Evolutionary conservation across 257 asterid genomes (phyloP), one percentile per base, ranked within the genome.

Genomic region (Catharanthus roseus): DNA sequence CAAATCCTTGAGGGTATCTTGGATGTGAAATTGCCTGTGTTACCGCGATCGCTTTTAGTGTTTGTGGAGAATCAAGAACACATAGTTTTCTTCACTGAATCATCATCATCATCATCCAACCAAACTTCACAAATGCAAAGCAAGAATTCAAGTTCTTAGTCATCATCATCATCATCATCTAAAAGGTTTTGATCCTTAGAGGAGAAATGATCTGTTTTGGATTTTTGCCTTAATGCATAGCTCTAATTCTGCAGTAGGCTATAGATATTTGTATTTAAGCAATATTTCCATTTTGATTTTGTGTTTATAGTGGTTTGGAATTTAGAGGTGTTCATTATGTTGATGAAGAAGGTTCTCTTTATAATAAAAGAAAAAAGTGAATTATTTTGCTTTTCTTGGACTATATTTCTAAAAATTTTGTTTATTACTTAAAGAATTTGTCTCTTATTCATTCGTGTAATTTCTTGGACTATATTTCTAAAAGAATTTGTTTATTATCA

Each of bases 71-170:
- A 57, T 34, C 78, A 82, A 19, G 85, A 86, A 24, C 76, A 81
- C 49, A 80, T 85, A 18, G 71, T 88, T 41, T 90, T 87, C 89
- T 88, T 88, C 78, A 83, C 89, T 5, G 87, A 89, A 61, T 86
- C 96, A 15, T 85, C 96, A 12, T 83, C 92, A 41, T 78, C 89
- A 0, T 83, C 92, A 41, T 78, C 89, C 0, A 77, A 81, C 60
- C 89, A 80, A 80, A 82, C 83, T 45, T 81, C 86, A n/a, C 84
- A 80, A 65, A 44, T 67, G n/a, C 88, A 71, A 50, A 82, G 83
- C 78, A 73, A 77, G 67, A 16, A 71, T 58, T 84, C 91, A 31
- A 76, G 69, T 65, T 54, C 81, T 69, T 79, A 87, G 18, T 68
- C 79, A 53, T 61, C 83, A 45, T 18, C 8, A 65, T 31, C 61